Base-by-base conservation (phyloP, 345 rosid genomes). In the Ceriops decandra region DNA sequence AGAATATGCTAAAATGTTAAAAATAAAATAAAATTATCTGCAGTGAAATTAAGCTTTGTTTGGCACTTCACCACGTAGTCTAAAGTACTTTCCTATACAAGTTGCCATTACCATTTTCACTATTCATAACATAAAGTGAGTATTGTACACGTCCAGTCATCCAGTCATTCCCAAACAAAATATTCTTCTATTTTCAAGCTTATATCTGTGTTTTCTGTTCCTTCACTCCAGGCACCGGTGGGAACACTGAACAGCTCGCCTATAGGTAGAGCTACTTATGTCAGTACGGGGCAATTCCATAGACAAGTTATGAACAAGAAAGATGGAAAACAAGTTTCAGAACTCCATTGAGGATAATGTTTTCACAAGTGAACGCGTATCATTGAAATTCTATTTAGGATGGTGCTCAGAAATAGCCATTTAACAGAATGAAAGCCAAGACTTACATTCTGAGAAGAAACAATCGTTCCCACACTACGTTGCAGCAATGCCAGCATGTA, bases 401-500 rank as follows among this genome's bases (percentile, higher is more conserved):
- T 46, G 64, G 60, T 59, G 54, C 30, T 22, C 17, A 30, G 11
- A 71, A 60, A 61, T 3, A 47, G 68, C 42, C 5, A 11, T 24
- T 30, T 2, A 7, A 38, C 46, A 17, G 46, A 11, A 38, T 9
- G 46, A 20, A 22, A 27, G 30, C 20, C 35, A 51, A 60, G 61
- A 79, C 95, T 80, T 28, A 87, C 98, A 66, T 68, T 81, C 67
- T 84, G 87, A 62, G 92, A 84, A 64, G 93, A 89, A 53, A 88
- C 84, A 3, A 85, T 84, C 24, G 86, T 68, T 58, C 90, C 85
- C 69, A 88, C 86, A 68, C 96, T 83, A 32, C 79, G 86, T 71
- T 91, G 98, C 79, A 95, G 84, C 77, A 95, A 79, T 47, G 99
- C 98, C 33, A 95, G 79, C 99, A 95, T 91, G 76, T 95, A 95